These are phyloP conservation scores for Amaranthus palmeri DNA, from an alignment of 148 eudicot species.

Conservation along the genomic window DNA sequence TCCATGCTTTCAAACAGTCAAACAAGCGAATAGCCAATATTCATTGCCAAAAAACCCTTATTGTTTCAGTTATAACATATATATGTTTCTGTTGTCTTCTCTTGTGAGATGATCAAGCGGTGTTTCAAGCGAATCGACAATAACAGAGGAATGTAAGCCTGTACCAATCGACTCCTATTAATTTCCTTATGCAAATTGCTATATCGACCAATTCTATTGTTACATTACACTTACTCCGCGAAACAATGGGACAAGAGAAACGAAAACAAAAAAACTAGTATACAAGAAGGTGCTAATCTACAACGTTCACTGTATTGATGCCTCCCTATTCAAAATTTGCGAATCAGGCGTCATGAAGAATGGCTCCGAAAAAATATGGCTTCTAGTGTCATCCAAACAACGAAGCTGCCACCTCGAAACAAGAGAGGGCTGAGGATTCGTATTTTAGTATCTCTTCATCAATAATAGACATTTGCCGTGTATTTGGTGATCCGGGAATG, in stretches of 20 bases:
- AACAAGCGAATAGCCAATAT: no score
- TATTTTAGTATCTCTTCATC: not conserved
- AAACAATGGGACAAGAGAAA: constrained; percentile 10
- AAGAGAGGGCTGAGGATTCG: not conserved
- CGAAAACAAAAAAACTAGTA: constrained; percentile 1
- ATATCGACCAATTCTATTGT: constrained; percentile 21
- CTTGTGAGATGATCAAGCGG: not conserved
- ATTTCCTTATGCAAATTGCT: constrained; percentile 14
- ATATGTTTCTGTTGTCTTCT: no score
- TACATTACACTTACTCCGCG: constrained; percentile 13
- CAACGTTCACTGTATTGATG: constrained; percentile 21
- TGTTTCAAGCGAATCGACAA: not conserved
- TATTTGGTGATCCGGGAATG: constrained; percentile 2
- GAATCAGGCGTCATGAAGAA: not conserved
- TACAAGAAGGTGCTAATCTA: constrained; percentile 28
- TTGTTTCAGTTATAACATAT: no score
- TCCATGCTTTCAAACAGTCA: no score
- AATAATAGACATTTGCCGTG: not conserved
- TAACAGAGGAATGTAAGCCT: not conserved
- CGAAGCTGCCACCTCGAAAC: constrained; percentile 4
- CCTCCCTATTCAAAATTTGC: not conserved
- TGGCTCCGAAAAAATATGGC: not conserved
- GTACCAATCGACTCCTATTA: not conserved
- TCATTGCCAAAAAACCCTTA: no score
- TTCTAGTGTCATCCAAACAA: not conserved